Conservation (phyloP, 1,139 yeast genomes). For the Protomyces pachydermus region DNA sequence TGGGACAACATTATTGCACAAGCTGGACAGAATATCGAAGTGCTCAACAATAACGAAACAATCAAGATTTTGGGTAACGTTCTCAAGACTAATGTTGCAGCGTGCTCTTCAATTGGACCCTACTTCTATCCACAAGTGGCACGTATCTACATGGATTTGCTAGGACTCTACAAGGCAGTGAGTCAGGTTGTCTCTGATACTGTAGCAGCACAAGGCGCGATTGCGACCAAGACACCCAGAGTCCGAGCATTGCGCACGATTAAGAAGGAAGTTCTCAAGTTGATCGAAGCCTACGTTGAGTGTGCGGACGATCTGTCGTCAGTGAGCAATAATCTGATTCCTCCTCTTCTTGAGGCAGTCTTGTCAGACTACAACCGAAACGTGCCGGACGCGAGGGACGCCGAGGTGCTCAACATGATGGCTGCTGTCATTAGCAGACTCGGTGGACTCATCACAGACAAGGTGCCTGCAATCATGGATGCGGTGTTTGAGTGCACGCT, state of each 20-base stretch:
- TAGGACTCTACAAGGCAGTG: conserved; percentile 82
- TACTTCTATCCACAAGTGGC: conserved; percentile 87
- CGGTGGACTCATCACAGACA: conserved; percentile 77
- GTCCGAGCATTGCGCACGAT: conserved; percentile 93
- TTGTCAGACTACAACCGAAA: conserved; percentile 82
- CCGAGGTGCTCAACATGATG: conserved; percentile 93
- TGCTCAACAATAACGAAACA: conserved; percentile 75
- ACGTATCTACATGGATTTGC: conserved; percentile 79
- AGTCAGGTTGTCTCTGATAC: conserved; percentile 79
- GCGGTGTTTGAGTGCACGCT: conserved; percentile 91
- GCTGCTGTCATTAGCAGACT: conserved; percentile 82
- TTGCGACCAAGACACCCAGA: conserved; percentile 92
- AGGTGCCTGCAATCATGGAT: conserved; percentile 79
- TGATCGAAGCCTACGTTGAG: conserved; percentile 82
- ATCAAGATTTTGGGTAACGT: conserved; percentile 90
- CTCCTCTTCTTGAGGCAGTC: conserved; percentile 78
- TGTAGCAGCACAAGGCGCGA: conserved; percentile 68
- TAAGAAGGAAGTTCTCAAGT: conserved; percentile 85
- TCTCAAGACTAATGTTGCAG: conserved; percentile 89
- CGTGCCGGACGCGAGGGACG: conserved; percentile 96
- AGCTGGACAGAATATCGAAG: conserved; percentile 82
- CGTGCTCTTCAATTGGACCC: conserved; percentile 88
- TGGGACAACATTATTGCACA: conserved; percentile 87
- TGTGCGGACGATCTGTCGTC: conserved; percentile 84
- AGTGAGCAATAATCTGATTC: conserved; percentile 75